phyloP scores from a whole-genome alignment of 371 early-diverging fungal genomes.

The Zychaea mexicana region DNA sequence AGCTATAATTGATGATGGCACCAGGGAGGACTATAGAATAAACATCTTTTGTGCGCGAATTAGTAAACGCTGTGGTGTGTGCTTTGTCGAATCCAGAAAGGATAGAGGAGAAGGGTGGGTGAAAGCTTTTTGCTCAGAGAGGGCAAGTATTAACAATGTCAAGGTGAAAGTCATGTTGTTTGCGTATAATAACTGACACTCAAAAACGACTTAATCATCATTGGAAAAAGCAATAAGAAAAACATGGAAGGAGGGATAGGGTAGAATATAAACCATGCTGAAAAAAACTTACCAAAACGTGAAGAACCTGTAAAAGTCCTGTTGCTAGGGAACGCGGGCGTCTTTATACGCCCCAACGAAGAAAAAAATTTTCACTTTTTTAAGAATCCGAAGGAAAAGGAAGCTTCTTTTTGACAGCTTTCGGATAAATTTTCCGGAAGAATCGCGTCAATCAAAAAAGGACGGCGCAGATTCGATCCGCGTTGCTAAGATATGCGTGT shows the following conservation, averaged over 20 bases:
- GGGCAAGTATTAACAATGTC: neutral
- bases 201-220: conserved; percentile 3
- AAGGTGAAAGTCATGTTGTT: neutral
- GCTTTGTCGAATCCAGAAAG: no score
- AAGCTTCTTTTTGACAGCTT: no score
- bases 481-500: no score
- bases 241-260: neutral
- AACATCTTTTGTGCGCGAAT: neutral
- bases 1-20: neutral
- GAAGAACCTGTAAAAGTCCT: neutral
- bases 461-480: no score
- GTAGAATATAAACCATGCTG: neutral
- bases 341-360: neutral
- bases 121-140: neutral
- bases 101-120: neutral
- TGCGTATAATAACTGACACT: neutral
- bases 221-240: neutral
- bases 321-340: neutral
- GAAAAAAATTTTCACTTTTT: neutral
- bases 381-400: no score
- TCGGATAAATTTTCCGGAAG: no score
- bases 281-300: neutral
- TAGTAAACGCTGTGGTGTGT: no score
- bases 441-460: no score
- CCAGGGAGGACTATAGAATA: neutral